Percentiles rank a stretch among this genome's conserved stretches.
Evolutionary conservation across 2,329 filamentous ascomycete species (phyloP).

Genomic region (Chaetomium sp.): DNA sequence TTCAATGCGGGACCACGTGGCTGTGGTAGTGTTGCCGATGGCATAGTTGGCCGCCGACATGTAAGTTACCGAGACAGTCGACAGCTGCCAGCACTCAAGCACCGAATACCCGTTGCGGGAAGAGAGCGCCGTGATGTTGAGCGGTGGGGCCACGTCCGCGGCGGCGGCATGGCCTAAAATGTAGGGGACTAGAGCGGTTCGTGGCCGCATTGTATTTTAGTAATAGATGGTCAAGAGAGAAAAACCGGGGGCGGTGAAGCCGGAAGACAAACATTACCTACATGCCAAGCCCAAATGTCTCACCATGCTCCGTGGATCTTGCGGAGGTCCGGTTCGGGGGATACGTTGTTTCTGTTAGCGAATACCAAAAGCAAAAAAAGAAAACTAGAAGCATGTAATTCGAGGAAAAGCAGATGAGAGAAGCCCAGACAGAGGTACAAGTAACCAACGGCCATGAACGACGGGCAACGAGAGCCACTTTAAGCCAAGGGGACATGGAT

Average conservation of each 20-base stretch:
- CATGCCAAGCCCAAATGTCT: not conserved
- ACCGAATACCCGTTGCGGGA: constrained; percentile 38
- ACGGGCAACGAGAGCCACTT: too few species aligned
- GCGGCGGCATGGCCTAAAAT: not conserved
- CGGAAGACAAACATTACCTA: not conserved
- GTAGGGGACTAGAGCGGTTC: not conserved
- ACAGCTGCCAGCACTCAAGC: constrained; percentile 39
- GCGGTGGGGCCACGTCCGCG: not conserved
- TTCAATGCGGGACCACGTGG: constrained; percentile 40
- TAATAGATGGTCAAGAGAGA: not conserved
- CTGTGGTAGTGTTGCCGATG: constrained; percentile 37
- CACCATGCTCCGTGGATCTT: not conserved
- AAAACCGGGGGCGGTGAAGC: not conserved
- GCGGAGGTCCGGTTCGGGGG: not conserved
- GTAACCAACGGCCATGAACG: too few species aligned
- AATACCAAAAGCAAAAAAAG: not conserved
- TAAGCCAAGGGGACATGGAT: too few species aligned
- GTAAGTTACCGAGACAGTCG: constrained; percentile 34
- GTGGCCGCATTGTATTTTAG: not conserved
- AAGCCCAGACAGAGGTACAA: too few species aligned
- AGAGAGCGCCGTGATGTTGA: constrained; percentile 39
- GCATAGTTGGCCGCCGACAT: constrained; percentile 40
- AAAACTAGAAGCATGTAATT: not conserved
- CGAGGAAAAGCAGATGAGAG: not conserved
- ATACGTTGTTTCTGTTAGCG: not conserved